Evolutionary conservation across 2,329 filamentous ascomycete genomes (phyloP).

Genomic region (Trichoderma hamatum): DNA sequence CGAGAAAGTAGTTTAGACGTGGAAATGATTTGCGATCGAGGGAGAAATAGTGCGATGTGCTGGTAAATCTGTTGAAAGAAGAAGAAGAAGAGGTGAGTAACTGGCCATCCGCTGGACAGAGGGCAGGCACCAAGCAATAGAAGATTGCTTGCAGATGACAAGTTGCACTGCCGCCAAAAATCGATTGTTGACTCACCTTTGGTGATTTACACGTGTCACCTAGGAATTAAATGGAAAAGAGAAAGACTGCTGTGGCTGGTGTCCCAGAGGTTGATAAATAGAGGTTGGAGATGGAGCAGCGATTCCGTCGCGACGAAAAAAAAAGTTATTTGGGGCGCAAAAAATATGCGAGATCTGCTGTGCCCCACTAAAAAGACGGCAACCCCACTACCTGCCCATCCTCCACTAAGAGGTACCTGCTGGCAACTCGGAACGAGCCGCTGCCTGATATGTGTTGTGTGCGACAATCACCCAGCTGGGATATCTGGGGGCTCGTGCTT

Average conservation of each 20-base stretch:
- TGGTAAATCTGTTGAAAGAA: background rate
- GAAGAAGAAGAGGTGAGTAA: slow-evolving; percentile 17
- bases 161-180: background rate
- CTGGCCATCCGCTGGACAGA: background rate
- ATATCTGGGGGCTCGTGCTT: background rate
- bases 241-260: background rate
- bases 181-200: slow-evolving; percentile 3
- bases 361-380: slow-evolving; percentile 20
- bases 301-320: slow-evolving; percentile 24
- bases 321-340: slow-evolving; percentile 27
- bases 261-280: slow-evolving; percentile 25
- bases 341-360: slow-evolving; percentile 28
- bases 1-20: background rate
- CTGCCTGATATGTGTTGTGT: background rate
- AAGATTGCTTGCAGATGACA: background rate
- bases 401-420: slow-evolving; percentile 1
- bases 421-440: background rate
- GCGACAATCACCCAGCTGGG: too few relatives aligned
- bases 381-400: slow-evolving; percentile 21
- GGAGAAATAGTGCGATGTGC: background rate
- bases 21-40: background rate
- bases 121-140: background rate
- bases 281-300: slow-evolving; percentile 28
- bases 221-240: background rate
- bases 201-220: background rate